A percentile compares a stretch with the other conserved stretches of the same genome.
Evolutionary conservation across 2,329 filamentous ascomycete species (phyloP).

Genomic region (Nothopassalora personata): DNA sequence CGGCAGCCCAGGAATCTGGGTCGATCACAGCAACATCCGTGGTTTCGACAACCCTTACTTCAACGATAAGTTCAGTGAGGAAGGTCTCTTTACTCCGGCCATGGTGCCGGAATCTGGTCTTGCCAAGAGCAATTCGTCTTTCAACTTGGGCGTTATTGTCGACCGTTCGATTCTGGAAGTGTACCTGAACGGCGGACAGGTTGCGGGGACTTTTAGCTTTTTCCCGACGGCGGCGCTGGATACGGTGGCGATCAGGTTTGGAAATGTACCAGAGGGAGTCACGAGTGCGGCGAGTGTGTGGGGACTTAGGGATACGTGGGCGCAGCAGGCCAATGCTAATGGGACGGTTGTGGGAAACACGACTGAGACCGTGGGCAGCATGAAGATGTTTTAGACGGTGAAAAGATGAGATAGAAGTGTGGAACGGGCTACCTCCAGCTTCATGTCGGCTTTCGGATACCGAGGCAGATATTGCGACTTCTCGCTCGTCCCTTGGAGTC

Average conservation of each 20-base stretch:
- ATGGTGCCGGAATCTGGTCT: conserved; percentile 17
- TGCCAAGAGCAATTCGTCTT: conserved; percentile 22
- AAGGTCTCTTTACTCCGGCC: conserved; percentile 23
- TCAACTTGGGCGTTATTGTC: conserved; percentile 45
- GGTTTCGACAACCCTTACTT: conserved; percentile 53
- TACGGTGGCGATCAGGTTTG: conserved; percentile 32
- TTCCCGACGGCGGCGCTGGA: conserved; percentile 45
- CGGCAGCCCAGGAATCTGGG: conserved; percentile 35
- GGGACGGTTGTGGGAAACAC: conserved; percentile 35
- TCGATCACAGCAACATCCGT: conserved; percentile 46
- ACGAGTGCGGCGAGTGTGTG: conserved; percentile 38
- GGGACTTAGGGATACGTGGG: conserved; percentile 37
- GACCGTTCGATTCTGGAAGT: conserved; percentile 53
- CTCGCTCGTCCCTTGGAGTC: too few species aligned
- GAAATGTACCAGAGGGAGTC: conserved; percentile 34
- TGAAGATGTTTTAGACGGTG: conserved; percentile 2
- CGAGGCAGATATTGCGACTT: too few species aligned
- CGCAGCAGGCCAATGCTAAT: conserved; percentile 26
- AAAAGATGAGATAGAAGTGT: too few species aligned
- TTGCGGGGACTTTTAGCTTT: conserved; percentile 48
- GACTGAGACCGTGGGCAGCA: conserved; percentile 16
- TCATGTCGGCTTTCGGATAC: too few species aligned
- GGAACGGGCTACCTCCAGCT: too few species aligned
- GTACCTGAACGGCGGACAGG: conserved; percentile 50
- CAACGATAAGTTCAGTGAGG: conserved; percentile 49